Evolutionary conservation across 352 stramenopile genomes (phyloP).

Genomic region (Globisporangium polare): DNA sequence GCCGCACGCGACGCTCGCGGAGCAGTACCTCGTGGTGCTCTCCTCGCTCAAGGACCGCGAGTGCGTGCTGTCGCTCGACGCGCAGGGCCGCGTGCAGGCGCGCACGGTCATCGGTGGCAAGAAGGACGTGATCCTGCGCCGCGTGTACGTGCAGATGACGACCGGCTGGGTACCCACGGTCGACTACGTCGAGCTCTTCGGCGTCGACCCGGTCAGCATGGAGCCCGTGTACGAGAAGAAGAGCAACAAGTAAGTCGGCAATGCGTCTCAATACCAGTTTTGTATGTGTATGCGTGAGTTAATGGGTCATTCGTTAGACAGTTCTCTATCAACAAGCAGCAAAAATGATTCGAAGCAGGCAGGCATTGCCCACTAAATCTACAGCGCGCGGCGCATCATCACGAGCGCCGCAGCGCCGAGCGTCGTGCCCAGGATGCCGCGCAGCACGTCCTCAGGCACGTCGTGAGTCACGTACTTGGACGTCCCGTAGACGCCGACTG

Average conservation of each 20-base stretch:
- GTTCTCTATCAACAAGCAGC: slow-evolving; percentile 1
- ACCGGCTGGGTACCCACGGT: slow-evolving; percentile 81
- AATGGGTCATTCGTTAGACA: background rate
- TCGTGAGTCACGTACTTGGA: slow-evolving; percentile 84
- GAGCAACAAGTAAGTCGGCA: slow-evolving; percentile 52
- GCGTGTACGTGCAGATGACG: slow-evolving; percentile 83
- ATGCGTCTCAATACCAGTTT: background rate
- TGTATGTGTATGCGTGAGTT: slow-evolving; percentile 16
- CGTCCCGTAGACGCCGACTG: slow-evolving; percentile 62
- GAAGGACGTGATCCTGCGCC: slow-evolving; percentile 58
- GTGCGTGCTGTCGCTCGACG: slow-evolving; percentile 52
- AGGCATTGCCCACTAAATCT: slow-evolving; percentile 16
- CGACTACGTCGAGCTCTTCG: slow-evolving; percentile 82
- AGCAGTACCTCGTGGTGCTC: slow-evolving; percentile 43
- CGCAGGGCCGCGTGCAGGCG: slow-evolving; percentile 50
- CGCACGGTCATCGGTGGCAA: slow-evolving; percentile 68
- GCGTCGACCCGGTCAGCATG: slow-evolving; percentile 54
- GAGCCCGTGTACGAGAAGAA: slow-evolving; percentile 83
- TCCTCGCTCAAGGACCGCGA: slow-evolving; percentile 73
- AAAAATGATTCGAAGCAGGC: background rate
- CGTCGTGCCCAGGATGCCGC: slow-evolving; percentile 66
- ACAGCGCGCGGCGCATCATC: slow-evolving; percentile 77
- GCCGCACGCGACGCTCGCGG: slow-evolving; percentile 28
- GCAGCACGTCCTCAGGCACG: slow-evolving; percentile 69
- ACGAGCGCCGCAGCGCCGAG: slow-evolving; percentile 65